These are phyloP conservation scores for Boletus insuetus DNA, from an alignment of 768 basidiomycete species.

Conservation along the genomic window DNA sequence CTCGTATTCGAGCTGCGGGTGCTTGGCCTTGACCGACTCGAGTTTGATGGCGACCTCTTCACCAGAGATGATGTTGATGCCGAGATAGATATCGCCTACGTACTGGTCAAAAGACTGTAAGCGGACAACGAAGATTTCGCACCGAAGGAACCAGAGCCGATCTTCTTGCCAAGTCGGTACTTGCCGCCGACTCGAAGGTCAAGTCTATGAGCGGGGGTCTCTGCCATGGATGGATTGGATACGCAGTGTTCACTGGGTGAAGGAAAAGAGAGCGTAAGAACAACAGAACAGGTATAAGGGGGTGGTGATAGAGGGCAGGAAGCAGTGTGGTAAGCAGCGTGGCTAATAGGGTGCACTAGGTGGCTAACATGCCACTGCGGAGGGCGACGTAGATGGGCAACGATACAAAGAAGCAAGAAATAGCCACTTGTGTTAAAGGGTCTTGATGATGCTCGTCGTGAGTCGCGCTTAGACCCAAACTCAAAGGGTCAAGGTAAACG, in stretches of 20 bases:
- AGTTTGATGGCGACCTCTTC: constrained; percentile 99
- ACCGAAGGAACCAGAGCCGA: constrained; percentile 98
- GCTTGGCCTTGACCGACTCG: constrained; percentile 99
- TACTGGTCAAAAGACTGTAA: constrained; percentile 6
- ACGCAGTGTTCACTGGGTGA: constrained; percentile 6
- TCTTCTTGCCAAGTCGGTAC: constrained; percentile 99
- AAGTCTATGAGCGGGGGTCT: constrained; percentile 65
- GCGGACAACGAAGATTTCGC: constrained; percentile 31
- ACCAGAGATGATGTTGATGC: constrained; percentile 99
- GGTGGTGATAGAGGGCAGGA: constrained; percentile 24
- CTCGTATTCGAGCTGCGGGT: constrained; percentile 99
- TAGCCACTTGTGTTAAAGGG: background rate
- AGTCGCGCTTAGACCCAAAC: constrained; percentile 2
- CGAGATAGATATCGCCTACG: constrained; percentile 96
- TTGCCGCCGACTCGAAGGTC: constrained; percentile 91
- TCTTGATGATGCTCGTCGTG: constrained; percentile 3
- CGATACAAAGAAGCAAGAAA: background rate
- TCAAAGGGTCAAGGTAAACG: constrained; percentile 19
- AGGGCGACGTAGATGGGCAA: background rate
- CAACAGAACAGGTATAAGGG: constrained; percentile 6
- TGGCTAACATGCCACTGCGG: constrained; percentile 31
- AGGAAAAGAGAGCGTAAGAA: constrained; percentile 16
- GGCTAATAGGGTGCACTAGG: constrained; percentile 32
- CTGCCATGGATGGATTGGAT: constrained; percentile 54
- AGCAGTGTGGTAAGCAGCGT: constrained; percentile 32